These are phyloP conservation scores for Penicillium polonicum DNA, from an alignment of 2,329 filamentous ascomycete species.

Conservation along the genomic window DNA sequence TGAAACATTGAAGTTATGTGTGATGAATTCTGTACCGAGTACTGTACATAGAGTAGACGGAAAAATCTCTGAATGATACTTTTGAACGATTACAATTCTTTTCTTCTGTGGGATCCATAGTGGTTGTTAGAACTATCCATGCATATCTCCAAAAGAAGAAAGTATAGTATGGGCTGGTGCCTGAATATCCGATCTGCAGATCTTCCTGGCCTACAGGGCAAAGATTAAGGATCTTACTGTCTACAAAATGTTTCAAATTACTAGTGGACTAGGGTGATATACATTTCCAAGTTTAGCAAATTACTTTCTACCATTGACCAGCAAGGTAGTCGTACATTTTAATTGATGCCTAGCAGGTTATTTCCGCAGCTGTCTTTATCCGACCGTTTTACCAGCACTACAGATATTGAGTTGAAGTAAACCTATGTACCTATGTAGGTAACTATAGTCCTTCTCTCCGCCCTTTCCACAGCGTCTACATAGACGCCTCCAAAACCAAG, in stretches of 20 bases:
- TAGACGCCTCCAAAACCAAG: not conserved
- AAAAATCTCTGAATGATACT: not conserved
- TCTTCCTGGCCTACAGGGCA: not conserved
- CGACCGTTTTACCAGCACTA: not conserved
- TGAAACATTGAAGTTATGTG: slow-evolving; percentile 8
- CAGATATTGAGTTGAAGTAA: not conserved
- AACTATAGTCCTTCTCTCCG: not conserved
- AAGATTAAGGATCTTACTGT: not conserved
- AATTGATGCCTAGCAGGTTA: not conserved
- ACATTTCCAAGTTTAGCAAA: not conserved
- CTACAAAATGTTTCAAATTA: not conserved
- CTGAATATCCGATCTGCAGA: not conserved
- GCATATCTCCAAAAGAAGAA: not conserved
- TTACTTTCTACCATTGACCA: not conserved
- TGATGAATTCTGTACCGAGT: slow-evolving; percentile 1
- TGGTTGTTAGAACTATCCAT: not conserved
- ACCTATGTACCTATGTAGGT: no score
- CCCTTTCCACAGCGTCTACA: not conserved
- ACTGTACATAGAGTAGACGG: not conserved
- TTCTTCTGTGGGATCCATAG: not conserved
- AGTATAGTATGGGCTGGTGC: not conserved
- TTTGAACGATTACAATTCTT: no score
- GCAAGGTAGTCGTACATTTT: not conserved
- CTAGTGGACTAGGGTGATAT: not conserved
- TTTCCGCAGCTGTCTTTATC: not conserved